Evolutionary conservation across 2,329 filamentous ascomycete genomes (phyloP).

Genomic region (Fusarium sacchari): DNA sequence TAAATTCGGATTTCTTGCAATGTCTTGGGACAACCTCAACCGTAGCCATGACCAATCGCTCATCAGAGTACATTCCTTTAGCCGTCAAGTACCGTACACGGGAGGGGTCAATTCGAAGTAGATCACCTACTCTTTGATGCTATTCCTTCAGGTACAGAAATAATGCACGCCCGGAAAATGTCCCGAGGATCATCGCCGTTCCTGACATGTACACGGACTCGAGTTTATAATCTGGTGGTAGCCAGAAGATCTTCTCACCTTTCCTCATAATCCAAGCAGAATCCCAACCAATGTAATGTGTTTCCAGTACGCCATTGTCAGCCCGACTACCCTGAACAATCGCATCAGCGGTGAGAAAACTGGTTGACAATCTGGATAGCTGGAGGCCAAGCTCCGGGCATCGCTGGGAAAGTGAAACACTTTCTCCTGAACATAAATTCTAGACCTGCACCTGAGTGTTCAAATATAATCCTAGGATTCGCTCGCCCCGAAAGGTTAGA

Average conservation of each 20-base stretch:
- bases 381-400: background rate
- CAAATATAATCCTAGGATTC: background rate
- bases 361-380: rapidly evolving
- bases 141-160: background rate
- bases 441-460: background rate
- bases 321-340: background rate
- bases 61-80: background rate
- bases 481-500: background rate
- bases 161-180: background rate
- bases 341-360: background rate
- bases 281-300: background rate
- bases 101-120: too few relatives aligned
- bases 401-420: background rate
- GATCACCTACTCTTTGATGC: rapidly evolving
- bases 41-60: background rate
- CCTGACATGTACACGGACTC: rapidly evolving
- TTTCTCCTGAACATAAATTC: background rate
- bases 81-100: too few relatives aligned
- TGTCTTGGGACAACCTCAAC: background rate
- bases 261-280: background rate
- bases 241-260: background rate
- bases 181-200: background rate
- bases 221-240: background rate
- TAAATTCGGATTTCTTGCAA: background rate
- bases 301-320: background rate